Base-by-base conservation (phyloP, 2,329 filamentous ascomycete species). In the Curvularia spicifera region DNA sequence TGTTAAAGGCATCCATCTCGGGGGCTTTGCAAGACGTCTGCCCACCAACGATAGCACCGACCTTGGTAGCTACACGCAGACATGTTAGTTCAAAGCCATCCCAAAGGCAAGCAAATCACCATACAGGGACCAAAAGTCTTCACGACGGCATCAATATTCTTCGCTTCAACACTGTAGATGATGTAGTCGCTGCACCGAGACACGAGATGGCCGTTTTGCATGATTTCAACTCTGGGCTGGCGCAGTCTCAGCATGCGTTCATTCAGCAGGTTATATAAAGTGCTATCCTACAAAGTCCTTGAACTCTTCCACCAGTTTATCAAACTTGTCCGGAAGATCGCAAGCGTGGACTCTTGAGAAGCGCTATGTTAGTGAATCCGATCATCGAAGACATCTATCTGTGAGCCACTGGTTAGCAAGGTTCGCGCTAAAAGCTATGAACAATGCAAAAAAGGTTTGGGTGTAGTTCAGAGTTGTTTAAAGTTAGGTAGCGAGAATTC, bases 1-100 rank as follows among this genome's bases (percentile, higher is more conserved):
- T 87, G 70, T 98, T 94, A 69, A 99, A 97, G 3, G 95, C 94
- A 35, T 87, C 88, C 71, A 99, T 95, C 78, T 99, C 95, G 20
- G 95, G 95, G 48, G 92, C 93, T 80, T 99, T 99, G 84, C 95
- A 99, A 0, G 95, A 98, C 0, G 95, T 99, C 78, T 99, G 95
- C 8, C 95, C 95, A 59, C 95, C 96, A 22, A 99, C 95, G 62
- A 99, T 96, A 65, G 95, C 95, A 64, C 91, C 90, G 72, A 95
- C 85, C 77, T 97, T 98, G 57, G 95, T 99, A 66, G 95, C 93
- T 97, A 73, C 60, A 63, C 43, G 33, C 51, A 47, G 18, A 18
- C 53, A 40, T 46, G 53, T 61, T 56, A 55, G 59, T 57, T 43
- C 46, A 20, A 45, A 46, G 47, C 45, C 54, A 61, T 44, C 20